Percentiles rank a stretch among this genome's conserved stretches.
Conservation (phyloP, 1,139 yeast species). For the Hansenula lynferdii region DNA sequence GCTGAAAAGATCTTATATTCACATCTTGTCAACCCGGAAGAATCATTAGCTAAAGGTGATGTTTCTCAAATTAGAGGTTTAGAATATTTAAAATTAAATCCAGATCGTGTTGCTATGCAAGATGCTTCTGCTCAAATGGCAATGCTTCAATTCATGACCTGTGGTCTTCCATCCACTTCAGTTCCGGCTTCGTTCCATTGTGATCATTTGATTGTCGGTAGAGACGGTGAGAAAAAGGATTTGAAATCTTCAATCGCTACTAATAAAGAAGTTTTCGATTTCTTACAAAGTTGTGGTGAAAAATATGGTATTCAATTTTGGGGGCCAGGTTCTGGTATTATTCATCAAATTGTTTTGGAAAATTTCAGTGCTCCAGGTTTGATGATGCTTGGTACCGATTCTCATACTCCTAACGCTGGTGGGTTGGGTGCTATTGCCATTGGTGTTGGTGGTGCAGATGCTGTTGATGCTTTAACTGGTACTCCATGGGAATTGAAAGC, state of each 20-base stretch:
- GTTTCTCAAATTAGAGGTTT: constrained; percentile 68
- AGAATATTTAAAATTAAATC: constrained; percentile 81
- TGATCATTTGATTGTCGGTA: constrained; percentile 95
- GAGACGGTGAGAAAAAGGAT: constrained; percentile 83
- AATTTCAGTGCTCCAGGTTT: constrained; percentile 93
- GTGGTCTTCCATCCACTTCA: constrained; percentile 79
- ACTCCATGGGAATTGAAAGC: constrained; percentile 99
- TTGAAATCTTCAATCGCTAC: constrained; percentile 70
- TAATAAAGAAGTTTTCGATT: constrained; percentile 91
- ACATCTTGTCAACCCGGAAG: constrained; percentile 84
- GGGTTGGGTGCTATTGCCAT: constrained; percentile 96
- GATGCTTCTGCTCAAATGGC: constrained; percentile 99
- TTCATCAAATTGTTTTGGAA: constrained; percentile 94
- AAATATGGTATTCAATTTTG: constrained; percentile 96
- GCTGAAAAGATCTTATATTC: constrained; percentile 94
- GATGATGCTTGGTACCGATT: constrained; percentile 89
- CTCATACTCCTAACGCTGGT: constrained; percentile 98
- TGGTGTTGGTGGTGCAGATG: constrained; percentile 99
- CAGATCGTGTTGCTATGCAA: constrained; percentile 99
- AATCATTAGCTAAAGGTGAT: constrained; percentile 50
- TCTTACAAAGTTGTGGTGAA: constrained; percentile 83
- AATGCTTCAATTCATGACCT: constrained; percentile 90
- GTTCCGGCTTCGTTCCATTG: constrained; percentile 97
- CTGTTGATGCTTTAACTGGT: constrained; percentile 94
- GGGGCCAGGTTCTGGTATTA: constrained; percentile 99